Percentiles rank a stretch among this genome's conserved stretches.
Evolutionary conservation across 768 basidiomycete genomes (phyloP).

Genomic region (Rhizopogon roseolus): DNA sequence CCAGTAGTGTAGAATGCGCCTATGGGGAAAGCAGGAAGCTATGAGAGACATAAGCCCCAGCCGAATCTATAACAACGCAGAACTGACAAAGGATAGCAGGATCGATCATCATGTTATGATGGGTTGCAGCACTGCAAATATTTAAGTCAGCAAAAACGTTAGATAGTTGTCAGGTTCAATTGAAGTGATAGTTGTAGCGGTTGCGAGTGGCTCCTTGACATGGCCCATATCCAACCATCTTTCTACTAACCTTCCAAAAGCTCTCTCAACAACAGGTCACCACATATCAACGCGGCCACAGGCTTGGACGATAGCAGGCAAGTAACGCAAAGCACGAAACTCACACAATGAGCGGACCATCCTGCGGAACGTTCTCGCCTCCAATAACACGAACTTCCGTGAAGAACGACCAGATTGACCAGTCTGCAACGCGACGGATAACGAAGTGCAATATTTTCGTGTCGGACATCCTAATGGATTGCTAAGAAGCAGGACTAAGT

Average conservation of each 20-base stretch:
- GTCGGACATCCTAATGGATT: slow-evolving; percentile 23
- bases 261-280: background rate
- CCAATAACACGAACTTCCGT: slow-evolving; percentile 82
- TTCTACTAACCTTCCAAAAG: background rate
- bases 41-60: slow-evolving; percentile 12
- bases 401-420: slow-evolving; percentile 85
- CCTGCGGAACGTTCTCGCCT: slow-evolving; percentile 79
- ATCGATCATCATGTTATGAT: slow-evolving; percentile 96
- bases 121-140: slow-evolving; percentile 64
- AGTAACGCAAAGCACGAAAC: slow-evolving; percentile 22
- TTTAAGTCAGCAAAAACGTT: background rate
- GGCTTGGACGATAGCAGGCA: background rate
- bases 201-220: too few species aligned
- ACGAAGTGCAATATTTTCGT: slow-evolving; percentile 56
- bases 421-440: slow-evolving; percentile 64
- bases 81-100: slow-evolving; percentile 72
- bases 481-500: background rate
- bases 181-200: too few species aligned
- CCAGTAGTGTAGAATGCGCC: slow-evolving; percentile 86
- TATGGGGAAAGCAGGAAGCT: slow-evolving; percentile 82
- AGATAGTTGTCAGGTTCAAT: background rate
- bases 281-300: background rate
- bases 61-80: slow-evolving; percentile 9
- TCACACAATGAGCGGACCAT: slow-evolving; percentile 92
- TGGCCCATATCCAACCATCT: background rate